Evolutionary conservation across 345 rosid species (phyloP), one percentile per base, ranked within the genome.

Genomic region (sweet orange (Citrus sinensis)): DNA sequence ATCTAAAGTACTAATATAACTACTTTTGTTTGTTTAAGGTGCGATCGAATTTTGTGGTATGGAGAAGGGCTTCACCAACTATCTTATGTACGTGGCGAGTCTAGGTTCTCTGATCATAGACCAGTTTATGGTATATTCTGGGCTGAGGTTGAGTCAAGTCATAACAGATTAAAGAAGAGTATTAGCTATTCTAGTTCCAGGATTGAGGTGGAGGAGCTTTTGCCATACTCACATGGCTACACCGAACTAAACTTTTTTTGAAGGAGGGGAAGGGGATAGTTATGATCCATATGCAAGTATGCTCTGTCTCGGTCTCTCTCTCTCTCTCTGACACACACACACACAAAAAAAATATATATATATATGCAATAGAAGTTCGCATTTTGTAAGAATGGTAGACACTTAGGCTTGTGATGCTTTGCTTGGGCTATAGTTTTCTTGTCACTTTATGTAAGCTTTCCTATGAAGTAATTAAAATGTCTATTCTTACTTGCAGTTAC

Each of bases 51-150:
- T 86, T 73, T 96, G 74, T 96, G 99, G 99, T 65, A 90, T 76
- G 99, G 99, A 71, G 97, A 92, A 88, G 99, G 99, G 65, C 87
- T 96, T 60, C 99, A 94, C 58, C 99, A 96, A 61, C 58, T 87
- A 84, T 88, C 93, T 29, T 96, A 96, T 70, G 98, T 92, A 14
- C 92, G 98, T 34, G 99, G 97, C 1, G 99, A 96, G 85, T 96
- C 99, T 13, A 85, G 88, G 80, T 96, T 96, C 86, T 96, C 99
- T 1, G 99, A 96, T 82, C 99, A 96, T 79, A 90, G 98, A 85
- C 99, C 99, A 24, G 99, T 96, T 56, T 96, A 94, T 81, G 95
- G 99, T 74, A 85, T 91, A 78, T 96, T 96, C 81, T 91, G 86
- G 83, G 98, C 95, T 29, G 99, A 96, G 87, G 98, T 96, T 7